Evolutionary conservation across 805 yeast genomes (phyloP), one percentile per base, ranked within the genome.

Genomic region (Suhomyces prunicola): DNA sequence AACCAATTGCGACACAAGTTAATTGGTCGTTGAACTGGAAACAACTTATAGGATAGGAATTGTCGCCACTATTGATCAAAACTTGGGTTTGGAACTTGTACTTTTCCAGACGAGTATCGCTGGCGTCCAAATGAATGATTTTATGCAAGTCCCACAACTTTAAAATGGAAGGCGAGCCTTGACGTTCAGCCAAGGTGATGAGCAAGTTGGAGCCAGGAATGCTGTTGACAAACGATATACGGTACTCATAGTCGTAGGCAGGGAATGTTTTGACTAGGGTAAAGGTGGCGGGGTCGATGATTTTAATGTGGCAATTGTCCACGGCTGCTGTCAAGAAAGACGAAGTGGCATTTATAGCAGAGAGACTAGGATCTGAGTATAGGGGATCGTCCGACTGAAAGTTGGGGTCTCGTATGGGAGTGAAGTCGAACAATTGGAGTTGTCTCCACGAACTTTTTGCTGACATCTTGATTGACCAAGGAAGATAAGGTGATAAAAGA

Each of bases 371-470:
- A 63, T 91, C 97, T 1, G 97, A 89, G 67, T 87, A 92, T 24
- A 92, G 73, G 0, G 88, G 87, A 5, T 78, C 73, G 4, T 75
- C 76, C 0, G 86, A 74, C 6, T 86, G 85, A 52, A 81, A 78
- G 54, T 81, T 74, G 5, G 98, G 98, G 64, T 94, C 99, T 55
- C 85, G 73, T 17, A 94, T 87, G 5, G 97, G 97, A 0, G 85
- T 78, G 36, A 82, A 78, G 50, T 90, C 97, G 67, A 88, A 91
- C 68, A 93, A 88, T 55, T 89, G 90, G 69, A 93, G 88, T 63
- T 88, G 96, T 54, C 93, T 76, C 92, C 92, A 88, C 10, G 51
- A 15, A n/a, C 26, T 17, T 42, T 23, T 42, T n/a, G 46, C 8
- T 19, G 29, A 33, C 36, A 33, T 33, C 36, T 33, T 33, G 36